A percentile compares a stretch with the other conserved stretches of the same genome.
phyloP scores from a whole-genome alignment of 108 stramenopile species.

The Pseudonitzschia pungens region DNA sequence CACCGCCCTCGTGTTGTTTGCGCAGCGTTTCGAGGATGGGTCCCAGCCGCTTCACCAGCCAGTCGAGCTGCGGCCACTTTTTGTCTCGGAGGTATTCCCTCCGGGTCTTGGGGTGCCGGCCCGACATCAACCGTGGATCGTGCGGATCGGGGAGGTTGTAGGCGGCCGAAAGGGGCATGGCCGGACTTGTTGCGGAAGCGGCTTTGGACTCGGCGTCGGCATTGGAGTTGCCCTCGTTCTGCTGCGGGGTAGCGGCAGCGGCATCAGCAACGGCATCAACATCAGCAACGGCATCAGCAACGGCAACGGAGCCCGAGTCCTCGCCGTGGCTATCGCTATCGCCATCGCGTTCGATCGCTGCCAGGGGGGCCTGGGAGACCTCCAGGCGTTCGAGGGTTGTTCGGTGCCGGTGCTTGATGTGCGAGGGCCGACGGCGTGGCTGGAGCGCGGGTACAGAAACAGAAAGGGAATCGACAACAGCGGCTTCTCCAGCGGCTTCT shows the following conservation, averaged over 20 bases:
- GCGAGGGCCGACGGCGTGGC: slow-evolving; percentile 24
- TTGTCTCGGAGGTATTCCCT: slow-evolving; percentile 46
- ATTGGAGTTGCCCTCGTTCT: background rate
- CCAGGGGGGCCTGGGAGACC: slow-evolving; percentile 10
- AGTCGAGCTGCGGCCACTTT: slow-evolving; percentile 49
- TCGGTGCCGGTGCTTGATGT: slow-evolving; percentile 8
- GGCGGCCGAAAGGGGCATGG: background rate
- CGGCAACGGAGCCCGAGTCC: no score
- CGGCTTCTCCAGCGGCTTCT: no score
- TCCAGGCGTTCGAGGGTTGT: slow-evolving; percentile 23
- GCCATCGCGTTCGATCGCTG: background rate
- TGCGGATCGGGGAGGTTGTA: slow-evolving; percentile 15
- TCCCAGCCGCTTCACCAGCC: slow-evolving; percentile 44
- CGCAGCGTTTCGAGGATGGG: background rate
- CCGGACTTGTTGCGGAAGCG: background rate
- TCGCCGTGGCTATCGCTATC: no score
- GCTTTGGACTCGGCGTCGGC: background rate
- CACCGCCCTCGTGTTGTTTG: background rate
- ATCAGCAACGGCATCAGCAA: no score
- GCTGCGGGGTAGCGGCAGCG: no score
- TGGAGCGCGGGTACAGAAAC: no score
- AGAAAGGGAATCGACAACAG: no score
- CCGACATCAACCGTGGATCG: slow-evolving; percentile 19
- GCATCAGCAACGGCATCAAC: no score
- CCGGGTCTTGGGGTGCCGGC: slow-evolving; percentile 40